Evolutionary conservation across 345 rosid genomes (phyloP).

Genomic region (Jatropha curcas): DNA sequence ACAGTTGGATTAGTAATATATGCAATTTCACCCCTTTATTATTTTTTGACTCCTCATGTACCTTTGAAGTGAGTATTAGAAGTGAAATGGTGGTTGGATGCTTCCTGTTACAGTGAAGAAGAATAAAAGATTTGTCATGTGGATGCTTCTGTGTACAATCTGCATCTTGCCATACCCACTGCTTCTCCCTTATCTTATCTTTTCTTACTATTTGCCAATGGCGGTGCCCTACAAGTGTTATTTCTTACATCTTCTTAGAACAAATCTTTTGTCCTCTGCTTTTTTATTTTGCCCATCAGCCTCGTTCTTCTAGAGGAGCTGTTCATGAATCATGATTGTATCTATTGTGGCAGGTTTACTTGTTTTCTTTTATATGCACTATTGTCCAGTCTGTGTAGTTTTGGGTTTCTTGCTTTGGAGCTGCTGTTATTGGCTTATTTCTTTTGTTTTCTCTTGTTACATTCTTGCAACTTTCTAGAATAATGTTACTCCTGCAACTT

Average conservation of each 20-base stretch:
- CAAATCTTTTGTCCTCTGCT: no score
- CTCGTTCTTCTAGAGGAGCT: no score
- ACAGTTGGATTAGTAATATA: background rate
- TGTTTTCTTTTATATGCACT: background rate
- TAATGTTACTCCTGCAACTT: constrained; percentile 66
- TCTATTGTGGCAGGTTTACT: background rate
- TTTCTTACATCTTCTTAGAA: background rate
- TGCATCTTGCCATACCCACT: background rate
- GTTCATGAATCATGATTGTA: no score
- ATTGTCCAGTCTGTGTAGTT: no score
- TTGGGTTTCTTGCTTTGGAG: background rate
- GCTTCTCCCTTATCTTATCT: background rate
- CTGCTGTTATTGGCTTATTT: constrained; percentile 5
- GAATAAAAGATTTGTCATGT: background rate
- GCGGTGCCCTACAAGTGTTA: background rate
- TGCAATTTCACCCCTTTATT: background rate
- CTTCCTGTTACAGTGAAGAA: background rate
- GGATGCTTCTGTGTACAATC: background rate
- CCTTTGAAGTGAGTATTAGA: background rate
- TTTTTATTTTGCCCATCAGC: no score
- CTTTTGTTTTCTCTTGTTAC: constrained; percentile 5
- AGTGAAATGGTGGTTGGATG: background rate
- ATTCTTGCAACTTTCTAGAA: constrained; percentile 46
- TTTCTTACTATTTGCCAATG: background rate
- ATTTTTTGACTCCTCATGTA: background rate